Base-by-base conservation (phyloP, 495 filamentous ascomycete genomes). In the Corynascus novoguineensis region DNA sequence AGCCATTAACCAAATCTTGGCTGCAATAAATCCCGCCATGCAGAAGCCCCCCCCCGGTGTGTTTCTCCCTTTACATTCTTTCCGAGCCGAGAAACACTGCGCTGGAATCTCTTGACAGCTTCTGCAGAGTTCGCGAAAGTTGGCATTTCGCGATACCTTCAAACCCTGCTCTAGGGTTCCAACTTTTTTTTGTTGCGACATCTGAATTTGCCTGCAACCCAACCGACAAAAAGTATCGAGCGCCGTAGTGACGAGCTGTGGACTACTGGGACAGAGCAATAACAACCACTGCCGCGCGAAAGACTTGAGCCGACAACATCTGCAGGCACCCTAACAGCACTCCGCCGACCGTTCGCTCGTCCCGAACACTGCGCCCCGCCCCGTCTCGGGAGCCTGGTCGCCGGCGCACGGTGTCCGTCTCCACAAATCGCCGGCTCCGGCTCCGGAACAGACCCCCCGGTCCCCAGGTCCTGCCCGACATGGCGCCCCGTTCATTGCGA, bases 1-100 rank as follows among this genome's bases (percentile, higher is more conserved):
- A 45, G 49, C 59, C 50, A 59, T 54, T 29, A 47, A 57, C 58
- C 56, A 45, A 53, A 38, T 59, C 59, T 61, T 35, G 46, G 40
- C 35, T 42, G 47, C 60, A 56, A 60, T 63, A 54, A 60, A 57
- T 63, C 58, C 58, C 58, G 58, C 61, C 58, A 24, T 31, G 31
- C 45, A 48, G 50, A 25, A 50, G 28, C 11, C 52, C 40, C 53
- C 49, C 27, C 41, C 44, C 35, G 24, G n/a, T n/a, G n/a, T 28
- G 5, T 53, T 55, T 60, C 55, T 29, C 37, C 50, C 50, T 38
- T 32, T 25, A n/a, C 54, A 29, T 31, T 50, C 22, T 27, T 53
- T 22, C 37, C 17, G 42, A 57, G 24, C 50, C 37, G 31, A 34
- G 28, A 17, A 24, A 24, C 50, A 19, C 21, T 52, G 25, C 24